Evolutionary conservation across 805 yeast species (phyloP), one percentile per base, ranked within the genome.

Genomic region (Schwanniomyces pseudopolymorphus): DNA sequence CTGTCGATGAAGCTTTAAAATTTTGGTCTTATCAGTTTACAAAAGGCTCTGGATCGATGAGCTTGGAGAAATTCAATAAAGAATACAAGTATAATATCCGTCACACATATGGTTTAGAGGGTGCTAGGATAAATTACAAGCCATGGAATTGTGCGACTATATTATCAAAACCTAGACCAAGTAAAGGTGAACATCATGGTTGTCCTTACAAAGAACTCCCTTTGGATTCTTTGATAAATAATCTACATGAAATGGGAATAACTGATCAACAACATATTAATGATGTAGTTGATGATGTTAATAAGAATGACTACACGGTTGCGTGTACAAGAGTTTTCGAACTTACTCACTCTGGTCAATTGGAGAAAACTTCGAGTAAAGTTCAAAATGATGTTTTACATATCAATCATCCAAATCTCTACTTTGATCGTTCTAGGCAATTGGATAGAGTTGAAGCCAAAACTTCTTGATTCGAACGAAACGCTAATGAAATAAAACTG

Each of bases 241-340:
- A 80, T 49, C 71, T 94, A 52, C 67, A 70, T 35, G 77, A 72
- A 17, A 78, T 88, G 81, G 92, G 91, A 1, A 68, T 89, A 41
- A 72, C 64, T 8, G 88, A 86, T 48, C 77, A 77, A 59, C 70
- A 67, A 20, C 77, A 80, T 36, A 66, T 87, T 40, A 74, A 77
- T 39, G 79, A 79, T 33, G 79, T 94, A 10, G 54, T 85, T 42
- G 92, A 87, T 40, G 80, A 85, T 45, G 84, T 86, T 39, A 78
- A 77, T 40, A 77, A 78, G 45, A 81, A 84, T 26, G 88, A 87
- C 52, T 91, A 80, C 61, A 89, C 92, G 20, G 76, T 83, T 33
- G 97, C 98, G 0, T 91, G 97, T 63, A 85, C 97, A 0, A 79
- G 87, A 59, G 96, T 89, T 3, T 88, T 89, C 66, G 97, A 91